Evolutionary conservation across 345 rosid genomes (phyloP), one percentile per base, ranked within the genome.

Genomic region (Eucalyptus melliodora): DNA sequence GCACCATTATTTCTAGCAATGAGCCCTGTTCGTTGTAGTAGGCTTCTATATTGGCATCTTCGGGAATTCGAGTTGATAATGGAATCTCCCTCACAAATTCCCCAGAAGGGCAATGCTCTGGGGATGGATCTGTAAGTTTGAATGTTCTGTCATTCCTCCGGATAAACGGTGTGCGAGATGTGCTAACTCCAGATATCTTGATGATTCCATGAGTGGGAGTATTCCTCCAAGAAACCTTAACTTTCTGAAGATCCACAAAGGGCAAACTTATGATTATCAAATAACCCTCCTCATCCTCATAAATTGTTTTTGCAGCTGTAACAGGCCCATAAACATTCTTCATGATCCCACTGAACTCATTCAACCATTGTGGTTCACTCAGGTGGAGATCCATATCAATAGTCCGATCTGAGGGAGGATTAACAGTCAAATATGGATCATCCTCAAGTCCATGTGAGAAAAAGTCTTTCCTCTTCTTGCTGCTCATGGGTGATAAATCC

Each of bases 101-200:
- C 89, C 99, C 99, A 2, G 99, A 99, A 91, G 98, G 99, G 92
- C 99, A 98, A 89, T 97, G 99, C 95, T 98, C 99, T 1, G 99
- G 94, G 40, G 95, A 89, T 59, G 97, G 96, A 94, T 98, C 99
- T 31, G 98, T 94, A 60, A 98, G 93, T 93, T 98, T 98, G 94
- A 98, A 97, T 21, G 99, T 97, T 92, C 99, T 93, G 42, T 97
- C 99, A 60, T 93, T 98, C 91, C 96, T 93, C 93, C 96, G 96
- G 91, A 98, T 94, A 93, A 95, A 94, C 31, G 98, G 97, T 91
- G 94, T 88, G 62, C 96, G 86, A 19, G 99, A 96, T 50, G 94
- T 96, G 93, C 99, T 98, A 91, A 93, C 90, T 47, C 98, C 96
- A 59, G 98, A 98, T 51, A 98, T 93, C 92, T 98, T 98, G 53